Percentiles rank a stretch among this genome's conserved stretches.
Conservation (phyloP, 2,329 filamentous ascomycete genomes). For the Xylaria sp. region DNA sequence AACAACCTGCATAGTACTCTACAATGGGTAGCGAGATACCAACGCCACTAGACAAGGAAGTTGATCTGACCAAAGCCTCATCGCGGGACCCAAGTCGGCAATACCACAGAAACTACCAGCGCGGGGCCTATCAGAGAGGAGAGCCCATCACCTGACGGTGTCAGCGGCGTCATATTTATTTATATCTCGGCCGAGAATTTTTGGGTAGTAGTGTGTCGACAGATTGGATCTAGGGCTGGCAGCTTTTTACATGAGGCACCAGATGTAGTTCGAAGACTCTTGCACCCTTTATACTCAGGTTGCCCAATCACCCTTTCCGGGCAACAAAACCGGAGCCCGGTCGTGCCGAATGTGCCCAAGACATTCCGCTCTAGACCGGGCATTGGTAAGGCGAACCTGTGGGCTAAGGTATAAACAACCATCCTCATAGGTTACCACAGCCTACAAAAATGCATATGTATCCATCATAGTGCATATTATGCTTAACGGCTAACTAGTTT, state of each 20-base stretch:
- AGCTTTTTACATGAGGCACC: conserved; percentile 18
- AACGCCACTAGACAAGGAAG: conserved; percentile 28
- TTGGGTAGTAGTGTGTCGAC: not conserved
- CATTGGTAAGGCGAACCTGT: not conserved
- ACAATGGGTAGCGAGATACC: conserved; percentile 12
- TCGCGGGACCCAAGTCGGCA: conserved; percentile 28
- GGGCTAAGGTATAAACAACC: not conserved
- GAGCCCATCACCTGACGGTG: conserved; percentile 24
- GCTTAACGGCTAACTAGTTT: conserved; percentile 18
- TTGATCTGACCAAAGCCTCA: conserved; percentile 32
- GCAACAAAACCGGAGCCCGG: conserved; percentile 22
- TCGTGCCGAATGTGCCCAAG: conserved; percentile 14
- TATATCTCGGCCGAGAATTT: conserved; percentile 32
- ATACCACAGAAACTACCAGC: conserved; percentile 17
- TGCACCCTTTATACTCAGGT: not conserved
- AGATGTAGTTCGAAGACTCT: not conserved
- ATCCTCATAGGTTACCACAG: conserved; percentile 7
- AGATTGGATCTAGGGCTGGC: not conserved
- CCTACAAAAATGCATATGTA: conserved; percentile 7
- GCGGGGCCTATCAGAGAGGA: conserved; percentile 28
- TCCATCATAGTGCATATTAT: conserved; percentile 14
- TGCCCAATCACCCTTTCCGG: conserved; percentile 12
- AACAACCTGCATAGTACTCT: conserved; percentile 12
- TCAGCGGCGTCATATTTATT: conserved; percentile 37
- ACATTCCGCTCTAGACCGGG: conserved; percentile 3